These are phyloP conservation scores for Beauveria scarabaeidicola DNA, from an alignment of 2,329 filamentous ascomycete species.

Conservation along the genomic window DNA sequence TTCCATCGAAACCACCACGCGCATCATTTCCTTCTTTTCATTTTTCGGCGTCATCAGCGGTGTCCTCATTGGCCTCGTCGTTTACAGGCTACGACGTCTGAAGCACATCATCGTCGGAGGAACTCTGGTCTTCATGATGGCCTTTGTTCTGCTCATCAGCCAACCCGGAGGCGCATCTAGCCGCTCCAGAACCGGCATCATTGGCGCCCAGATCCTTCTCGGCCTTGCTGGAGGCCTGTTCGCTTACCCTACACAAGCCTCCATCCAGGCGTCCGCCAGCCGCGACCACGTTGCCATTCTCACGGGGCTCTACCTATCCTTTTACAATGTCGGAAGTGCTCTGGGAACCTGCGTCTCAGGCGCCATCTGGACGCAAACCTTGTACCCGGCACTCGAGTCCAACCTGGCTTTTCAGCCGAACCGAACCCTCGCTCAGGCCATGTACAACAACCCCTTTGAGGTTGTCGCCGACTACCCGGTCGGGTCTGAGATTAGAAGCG, in stretches of 20 bases:
- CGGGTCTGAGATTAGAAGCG: constrained; percentile 34
- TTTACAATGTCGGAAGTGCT: constrained; percentile 34
- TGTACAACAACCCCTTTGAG: constrained; percentile 30
- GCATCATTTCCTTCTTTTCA: constrained; percentile 47
- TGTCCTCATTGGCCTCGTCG: constrained; percentile 40
- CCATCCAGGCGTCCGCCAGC: constrained; percentile 30
- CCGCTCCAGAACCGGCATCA: constrained; percentile 39
- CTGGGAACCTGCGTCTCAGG: constrained; percentile 33
- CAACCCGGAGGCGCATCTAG: constrained; percentile 40
- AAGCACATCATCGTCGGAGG: constrained; percentile 52
- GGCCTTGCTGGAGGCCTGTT: constrained; percentile 53
- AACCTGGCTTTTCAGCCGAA: constrained; percentile 28
- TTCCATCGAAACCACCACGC: constrained; percentile 43
- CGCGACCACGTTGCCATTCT: constrained; percentile 31
- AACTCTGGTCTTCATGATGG: constrained; percentile 45
- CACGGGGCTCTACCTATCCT: constrained; percentile 30
- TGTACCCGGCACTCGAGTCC: constrained; percentile 24
- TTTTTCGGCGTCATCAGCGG: constrained; percentile 47
- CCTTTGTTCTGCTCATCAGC: constrained; percentile 47
- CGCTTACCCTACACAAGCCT: constrained; percentile 32
- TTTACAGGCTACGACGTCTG: constrained; percentile 43
- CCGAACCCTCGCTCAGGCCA: constrained; percentile 24
- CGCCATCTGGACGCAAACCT: constrained; percentile 33
- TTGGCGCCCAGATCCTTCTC: constrained; percentile 47
- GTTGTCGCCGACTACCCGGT: constrained; percentile 27